These are phyloP conservation scores for Hymenoscyphus occultus DNA, from an alignment of 2,329 filamentous ascomycete genomes.

Conservation along the genomic window DNA sequence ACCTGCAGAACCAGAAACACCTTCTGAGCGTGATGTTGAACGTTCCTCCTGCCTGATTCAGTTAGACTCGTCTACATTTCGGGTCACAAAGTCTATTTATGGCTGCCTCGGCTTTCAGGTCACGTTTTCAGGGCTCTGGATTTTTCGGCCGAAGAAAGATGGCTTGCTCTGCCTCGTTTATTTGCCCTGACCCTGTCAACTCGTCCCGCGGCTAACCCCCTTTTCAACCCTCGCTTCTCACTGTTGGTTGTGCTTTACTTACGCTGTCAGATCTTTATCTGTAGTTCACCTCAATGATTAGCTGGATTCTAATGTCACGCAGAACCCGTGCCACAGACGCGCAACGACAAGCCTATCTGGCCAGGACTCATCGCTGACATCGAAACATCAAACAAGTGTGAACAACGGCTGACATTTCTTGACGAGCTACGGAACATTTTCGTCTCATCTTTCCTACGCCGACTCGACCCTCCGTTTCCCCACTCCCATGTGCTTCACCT, in stretches of 20 bases:
- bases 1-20: not conserved
- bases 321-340: not conserved
- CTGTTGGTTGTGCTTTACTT: not conserved
- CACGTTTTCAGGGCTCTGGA: no score
- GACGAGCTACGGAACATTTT: not conserved
- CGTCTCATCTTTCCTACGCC: slow-evolving; percentile 1
- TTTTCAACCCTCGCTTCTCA: not conserved
- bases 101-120: no score
- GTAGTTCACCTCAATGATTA: not conserved
- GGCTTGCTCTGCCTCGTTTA: not conserved
- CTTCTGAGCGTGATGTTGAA: not conserved
- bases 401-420: not conserved
- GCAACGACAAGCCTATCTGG: not conserved
- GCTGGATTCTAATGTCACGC: not conserved
- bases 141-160: not conserved
- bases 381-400: slow-evolving; percentile 1
- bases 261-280: not conserved
- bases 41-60: not conserved
- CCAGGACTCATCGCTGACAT: not conserved
- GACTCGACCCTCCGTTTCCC: not conserved
- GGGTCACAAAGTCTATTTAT: not conserved
- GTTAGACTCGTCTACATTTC: not conserved
- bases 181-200: not conserved
- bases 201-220: not conserved
- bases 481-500: not conserved